Base-by-base conservation (phyloP, 345 rosid genomes). In the Populus tremula region DNA sequence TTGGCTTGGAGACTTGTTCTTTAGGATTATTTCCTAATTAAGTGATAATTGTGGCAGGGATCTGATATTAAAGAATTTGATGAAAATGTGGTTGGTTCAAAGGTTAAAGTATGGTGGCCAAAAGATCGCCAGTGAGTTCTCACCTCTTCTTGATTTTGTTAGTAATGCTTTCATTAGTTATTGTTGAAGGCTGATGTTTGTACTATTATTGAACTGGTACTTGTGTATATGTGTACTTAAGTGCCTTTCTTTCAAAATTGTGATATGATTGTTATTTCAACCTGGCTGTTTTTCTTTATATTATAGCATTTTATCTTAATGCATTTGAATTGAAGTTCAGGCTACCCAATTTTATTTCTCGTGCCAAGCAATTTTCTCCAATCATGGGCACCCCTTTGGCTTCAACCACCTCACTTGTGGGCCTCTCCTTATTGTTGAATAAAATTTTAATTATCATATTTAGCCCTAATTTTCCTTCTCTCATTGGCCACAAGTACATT, bases 41-140 rank as follows among this genome's bases (percentile, higher is more conserved):
- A 70, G 8, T 62, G 59, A 64, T 79, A 87, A 49, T 33, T 72
- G 64, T 87, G 49, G 61, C 89, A 93, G 98, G 89, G 80, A 66
- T 79, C 97, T 85, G 88, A 80, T 80, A 70, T 71, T 62, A 73
- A 77, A 80, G 89, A 70, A 54, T 75, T 65, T 80, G 92, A 80
- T 54, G 89, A 84, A 65, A 85, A 77, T 71, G 77, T 94, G 77
- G 90, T 94, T 82, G 99, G 98, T 59, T 70, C 85, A 18, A 94
- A 83, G 87, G 82, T 96, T 77, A 89, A 86, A 85, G 92, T 96
- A 63, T 96, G 96, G 94, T 96, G 99, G 99, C 98, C 99, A n/a
- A 41, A 74, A 25, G 99, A 96, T 88, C 76, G 65, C 12, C 50
- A 25, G 99, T 96, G 82, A 87, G 92, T 41, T 36, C 41, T 73